These are phyloP conservation scores for Pseudozyma flocculosa DNA, from an alignment of 1,284 basidiomycete genomes.

Conservation along the genomic window DNA sequence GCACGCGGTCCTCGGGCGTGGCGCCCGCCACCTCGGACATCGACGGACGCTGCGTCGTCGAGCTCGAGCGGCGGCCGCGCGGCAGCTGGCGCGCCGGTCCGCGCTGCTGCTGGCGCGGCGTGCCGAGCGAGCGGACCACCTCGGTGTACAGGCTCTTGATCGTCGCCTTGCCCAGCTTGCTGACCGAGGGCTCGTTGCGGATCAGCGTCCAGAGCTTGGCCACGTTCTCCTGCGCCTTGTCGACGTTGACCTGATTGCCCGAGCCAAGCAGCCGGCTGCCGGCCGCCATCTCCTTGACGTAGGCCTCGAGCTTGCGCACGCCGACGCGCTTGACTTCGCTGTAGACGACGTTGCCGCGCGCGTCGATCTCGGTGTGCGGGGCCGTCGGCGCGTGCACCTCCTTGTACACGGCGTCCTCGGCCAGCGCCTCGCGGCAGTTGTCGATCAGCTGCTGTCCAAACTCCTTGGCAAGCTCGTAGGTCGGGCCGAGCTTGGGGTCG, in stretches of 20 bases:
- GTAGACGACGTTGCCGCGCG: conserved; percentile 91
- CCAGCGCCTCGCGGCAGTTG: conserved; percentile 83
- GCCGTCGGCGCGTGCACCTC: conserved; percentile 74
- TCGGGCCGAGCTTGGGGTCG: conserved; percentile 75
- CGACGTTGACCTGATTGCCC: conserved; percentile 62
- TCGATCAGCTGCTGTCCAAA: conserved; percentile 94
- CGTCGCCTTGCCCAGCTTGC: conserved; percentile 91
- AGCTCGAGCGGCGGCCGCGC: conserved; percentile 62
- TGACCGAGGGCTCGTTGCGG: conserved; percentile 93
- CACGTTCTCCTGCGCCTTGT: conserved; percentile 94
- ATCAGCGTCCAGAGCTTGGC: conserved; percentile 95
- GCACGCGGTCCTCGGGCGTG: conserved; percentile 71
- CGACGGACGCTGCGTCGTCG: conserved; percentile 35
- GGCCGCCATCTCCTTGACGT: conserved; percentile 97
- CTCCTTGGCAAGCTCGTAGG: conserved; percentile 89
- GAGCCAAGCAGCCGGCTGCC: conserved; percentile 67
- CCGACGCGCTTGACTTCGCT: conserved; percentile 90
- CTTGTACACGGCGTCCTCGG: conserved; percentile 83
- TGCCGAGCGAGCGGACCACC: conserved; percentile 72
- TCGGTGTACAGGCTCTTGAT: conserved; percentile 96
- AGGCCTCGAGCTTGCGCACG: conserved; percentile 94
- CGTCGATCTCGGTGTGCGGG: conserved; percentile 87
- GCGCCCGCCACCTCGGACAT: conserved; percentile 35
- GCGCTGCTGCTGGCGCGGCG: conserved; percentile 63
- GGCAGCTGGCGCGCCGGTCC: conserved; percentile 65